These are phyloP conservation scores for Penicillium griseofulvum DNA, from an alignment of 2,329 filamentous ascomycete species.

Conservation along the genomic window DNA sequence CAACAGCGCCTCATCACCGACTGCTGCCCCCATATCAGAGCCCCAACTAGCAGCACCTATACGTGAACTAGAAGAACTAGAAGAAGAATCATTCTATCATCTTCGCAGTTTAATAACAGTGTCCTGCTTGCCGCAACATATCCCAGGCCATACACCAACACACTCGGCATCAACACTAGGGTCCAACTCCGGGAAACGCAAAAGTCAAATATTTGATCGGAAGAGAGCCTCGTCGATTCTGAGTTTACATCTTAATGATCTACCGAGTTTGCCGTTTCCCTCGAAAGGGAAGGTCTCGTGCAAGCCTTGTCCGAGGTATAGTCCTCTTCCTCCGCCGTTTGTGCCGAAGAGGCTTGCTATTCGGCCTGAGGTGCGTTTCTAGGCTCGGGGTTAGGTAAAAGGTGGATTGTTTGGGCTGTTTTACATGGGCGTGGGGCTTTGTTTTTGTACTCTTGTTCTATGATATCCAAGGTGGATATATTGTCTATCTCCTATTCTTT, in stretches of 20 bases:
- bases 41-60: too few species aligned
- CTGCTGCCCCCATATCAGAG: neutral
- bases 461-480: neutral
- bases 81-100: slow-evolving; percentile 22
- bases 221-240: slow-evolving; percentile 20
- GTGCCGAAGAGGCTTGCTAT: slow-evolving; percentile 11
- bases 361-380: slow-evolving; percentile 21
- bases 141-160: neutral
- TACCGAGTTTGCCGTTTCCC: slow-evolving; percentile 11
- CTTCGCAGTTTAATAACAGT: slow-evolving; percentile 22
- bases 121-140: slow-evolving; percentile 9
- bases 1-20: neutral
- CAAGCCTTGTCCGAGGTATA: slow-evolving; percentile 18
- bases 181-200: neutral
- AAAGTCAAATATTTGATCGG: slow-evolving; percentile 5
- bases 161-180: slow-evolving; percentile 1
- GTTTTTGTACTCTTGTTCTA: neutral
- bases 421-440: neutral
- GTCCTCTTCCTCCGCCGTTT: slow-evolving; percentile 17
- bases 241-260: slow-evolving; percentile 17
- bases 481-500: neutral
- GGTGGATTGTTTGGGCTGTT: neutral
- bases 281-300: slow-evolving; percentile 3
- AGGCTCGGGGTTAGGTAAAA: neutral
- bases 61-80: neutral